Evolutionary conservation across 192 early-diverging fungal species (phyloP), one percentile per base, ranked within the genome.

Genomic region (Podochytrium sp.): DNA sequence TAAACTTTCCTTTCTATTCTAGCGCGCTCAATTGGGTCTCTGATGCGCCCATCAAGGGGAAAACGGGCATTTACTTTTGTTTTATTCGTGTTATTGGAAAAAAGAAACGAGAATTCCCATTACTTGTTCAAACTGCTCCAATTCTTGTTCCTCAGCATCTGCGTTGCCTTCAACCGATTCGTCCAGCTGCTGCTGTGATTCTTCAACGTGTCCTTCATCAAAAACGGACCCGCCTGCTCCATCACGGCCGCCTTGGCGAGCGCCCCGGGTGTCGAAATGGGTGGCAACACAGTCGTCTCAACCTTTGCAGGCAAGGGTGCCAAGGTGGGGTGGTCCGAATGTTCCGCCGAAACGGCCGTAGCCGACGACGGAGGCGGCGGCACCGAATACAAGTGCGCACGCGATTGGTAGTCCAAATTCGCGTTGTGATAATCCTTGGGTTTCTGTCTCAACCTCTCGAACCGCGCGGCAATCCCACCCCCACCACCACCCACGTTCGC

Each of bases 131-230:
- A 32, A 12, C 62, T 50, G 43, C 37, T 71, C 75, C 75, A 79
- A n/a, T 73, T 75, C 38, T 79, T 79, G 52, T 79, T 52, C 52
- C 78, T 58, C 27, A 80, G 51, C 69, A 73, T 59, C 53, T 80
- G 76, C 35, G 75, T 78, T 27, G 76, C 69, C 63, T 73, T 66
- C 52, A 65, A 78, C 63, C 58, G 40, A 34, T 65, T 80, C 67
- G 56, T 63, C 74, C 75, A 77, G 18, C 55, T 78, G 6, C 76
- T 73, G 30, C 12, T 41, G 18, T 18, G 38, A 14, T 64, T 77
- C 4, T 57, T 71, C 6, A n/a, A n/a, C n/a, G n/a, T n/a, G n/a
- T n/a, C 33, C 3, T 39, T 58, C 29, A n/a, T 18, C 14, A 55
- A 39, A 25, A 66, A 76, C 34, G 58, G 58, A 27, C 61, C 71